These are phyloP conservation scores for Pleurotus cornucopiae DNA, from an alignment of 768 basidiomycete species.

Conservation along the genomic window DNA sequence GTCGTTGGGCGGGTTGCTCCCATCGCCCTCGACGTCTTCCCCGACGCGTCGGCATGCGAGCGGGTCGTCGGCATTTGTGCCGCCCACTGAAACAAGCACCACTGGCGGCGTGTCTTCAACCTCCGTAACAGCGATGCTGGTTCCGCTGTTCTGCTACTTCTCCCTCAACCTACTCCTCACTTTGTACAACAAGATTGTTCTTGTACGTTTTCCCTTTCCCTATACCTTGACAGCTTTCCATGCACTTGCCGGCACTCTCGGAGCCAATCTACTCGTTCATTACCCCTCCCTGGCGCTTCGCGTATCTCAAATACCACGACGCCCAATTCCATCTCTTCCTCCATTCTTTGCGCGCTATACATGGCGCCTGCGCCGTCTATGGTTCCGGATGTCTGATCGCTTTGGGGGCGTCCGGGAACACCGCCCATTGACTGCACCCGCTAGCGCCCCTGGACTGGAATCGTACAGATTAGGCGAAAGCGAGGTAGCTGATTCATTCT, in stretches of 20 bases:
- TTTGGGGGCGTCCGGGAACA: neutral
- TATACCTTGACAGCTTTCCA: slow-evolving; percentile 94
- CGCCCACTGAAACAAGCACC: slow-evolving; percentile 11
- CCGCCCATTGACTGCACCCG: neutral
- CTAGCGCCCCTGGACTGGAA: neutral
- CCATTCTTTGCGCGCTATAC: slow-evolving; percentile 5
- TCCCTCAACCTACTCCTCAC: slow-evolving; percentile 88
- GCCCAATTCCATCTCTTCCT: slow-evolving; percentile 9
- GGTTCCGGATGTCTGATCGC: neutral
- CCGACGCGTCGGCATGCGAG: neutral
- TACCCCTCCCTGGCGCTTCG: slow-evolving; percentile 10
- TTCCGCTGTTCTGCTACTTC: slow-evolving; percentile 75
- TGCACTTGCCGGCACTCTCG: slow-evolving; percentile 79
- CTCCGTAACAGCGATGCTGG: slow-evolving; percentile 39
- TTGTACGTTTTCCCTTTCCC: slow-evolving; percentile 91
- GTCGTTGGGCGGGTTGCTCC: slow-evolving; percentile 3
- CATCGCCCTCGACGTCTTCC: slow-evolving; percentile 1
- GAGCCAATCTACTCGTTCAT: slow-evolving; percentile 65
- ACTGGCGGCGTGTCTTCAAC: neutral
- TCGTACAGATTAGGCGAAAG: neutral
- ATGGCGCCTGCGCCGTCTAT: slow-evolving; percentile 4
- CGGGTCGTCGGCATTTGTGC: slow-evolving; percentile 1
- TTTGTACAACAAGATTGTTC: slow-evolving; percentile 91
- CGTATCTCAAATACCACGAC: slow-evolving; percentile 11
- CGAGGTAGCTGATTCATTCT: slow-evolving; percentile 2